Evolutionary conservation across 768 basidiomycete genomes (phyloP).

Genomic region (Pisolithus tinctorius): DNA sequence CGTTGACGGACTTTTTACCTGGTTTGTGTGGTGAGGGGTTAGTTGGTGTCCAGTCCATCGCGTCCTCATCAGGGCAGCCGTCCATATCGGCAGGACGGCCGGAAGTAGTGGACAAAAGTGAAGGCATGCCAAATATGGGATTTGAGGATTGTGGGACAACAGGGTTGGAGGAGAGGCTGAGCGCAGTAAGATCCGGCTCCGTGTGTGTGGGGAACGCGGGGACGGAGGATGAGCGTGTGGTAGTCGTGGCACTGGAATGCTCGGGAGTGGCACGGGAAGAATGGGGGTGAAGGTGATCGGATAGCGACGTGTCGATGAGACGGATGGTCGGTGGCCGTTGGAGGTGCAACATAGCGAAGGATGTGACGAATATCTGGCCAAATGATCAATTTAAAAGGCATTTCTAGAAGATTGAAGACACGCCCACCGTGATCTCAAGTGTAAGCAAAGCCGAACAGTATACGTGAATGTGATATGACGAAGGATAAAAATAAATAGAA

Average conservation of each 20-base stretch:
- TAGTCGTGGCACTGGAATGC: slow-evolving; percentile 3
- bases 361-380: slow-evolving; percentile 43
- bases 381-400: not conserved
- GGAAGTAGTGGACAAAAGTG: slow-evolving; percentile 35
- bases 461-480: slow-evolving; percentile 29
- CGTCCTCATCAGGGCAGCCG: slow-evolving; percentile 30
- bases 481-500: slow-evolving; percentile 29
- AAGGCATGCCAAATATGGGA: slow-evolving; percentile 69
- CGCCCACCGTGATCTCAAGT: slow-evolving; percentile 54
- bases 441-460: slow-evolving; percentile 43
- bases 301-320: slow-evolving; percentile 52
- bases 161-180: slow-evolving; percentile 62
- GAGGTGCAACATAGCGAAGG: slow-evolving; percentile 50
- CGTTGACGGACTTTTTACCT: slow-evolving; percentile 14
- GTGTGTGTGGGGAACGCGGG: slow-evolving; percentile 13
- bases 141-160: slow-evolving; percentile 34
- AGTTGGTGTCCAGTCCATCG: slow-evolving; percentile 70
- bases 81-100: slow-evolving; percentile 22
- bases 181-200: slow-evolving; percentile 56
- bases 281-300: slow-evolving; percentile 25
- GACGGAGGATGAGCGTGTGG: slow-evolving; percentile 22
- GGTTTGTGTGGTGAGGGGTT: slow-evolving; percentile 21
- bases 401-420: not conserved
- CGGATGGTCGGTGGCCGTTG: slow-evolving; percentile 68
- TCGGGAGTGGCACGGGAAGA: slow-evolving; percentile 39